Conservation (phyloP, 306 rosid species). For the Cucurbita argyrosperma region DNA sequence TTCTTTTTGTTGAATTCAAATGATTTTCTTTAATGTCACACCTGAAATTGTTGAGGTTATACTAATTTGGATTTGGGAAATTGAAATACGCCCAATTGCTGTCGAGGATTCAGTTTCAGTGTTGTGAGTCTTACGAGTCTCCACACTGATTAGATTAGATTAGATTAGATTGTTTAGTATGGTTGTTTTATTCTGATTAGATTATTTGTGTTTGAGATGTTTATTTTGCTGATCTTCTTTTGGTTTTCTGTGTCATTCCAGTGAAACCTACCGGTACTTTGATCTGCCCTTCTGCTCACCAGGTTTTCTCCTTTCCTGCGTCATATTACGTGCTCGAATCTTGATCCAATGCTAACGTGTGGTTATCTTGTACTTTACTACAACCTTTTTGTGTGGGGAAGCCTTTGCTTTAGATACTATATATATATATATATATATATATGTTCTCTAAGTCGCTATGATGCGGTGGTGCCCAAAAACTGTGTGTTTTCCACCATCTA, state of each 20-base stretch:
- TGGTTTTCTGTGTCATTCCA: conserved; percentile 8
- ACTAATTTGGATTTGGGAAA: neutral
- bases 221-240: neutral
- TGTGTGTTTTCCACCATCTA: neutral
- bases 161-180: neutral
- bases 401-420: too few species aligned
- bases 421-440: too few species aligned
- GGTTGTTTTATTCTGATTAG: too few species aligned
- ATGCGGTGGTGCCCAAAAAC: too few species aligned
- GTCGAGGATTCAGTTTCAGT: neutral
- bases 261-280: conserved; percentile 53
- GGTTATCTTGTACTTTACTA: too few species aligned
- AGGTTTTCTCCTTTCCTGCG: conserved; percentile 18
- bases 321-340: neutral
- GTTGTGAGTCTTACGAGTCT: too few species aligned
- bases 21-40: neutral
- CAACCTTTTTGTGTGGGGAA: too few species aligned
- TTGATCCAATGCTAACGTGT: neutral
- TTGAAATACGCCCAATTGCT: neutral
- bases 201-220: neutral
- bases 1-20: neutral
- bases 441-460: too few species aligned
- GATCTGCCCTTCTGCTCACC: conserved; percentile 66
- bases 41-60: neutral
- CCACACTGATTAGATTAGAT: neutral